Percentiles rank a stretch among this genome's conserved stretches.
Conservation (phyloP, 139 green algal genomes). For the Micractinium sp. region DNA sequence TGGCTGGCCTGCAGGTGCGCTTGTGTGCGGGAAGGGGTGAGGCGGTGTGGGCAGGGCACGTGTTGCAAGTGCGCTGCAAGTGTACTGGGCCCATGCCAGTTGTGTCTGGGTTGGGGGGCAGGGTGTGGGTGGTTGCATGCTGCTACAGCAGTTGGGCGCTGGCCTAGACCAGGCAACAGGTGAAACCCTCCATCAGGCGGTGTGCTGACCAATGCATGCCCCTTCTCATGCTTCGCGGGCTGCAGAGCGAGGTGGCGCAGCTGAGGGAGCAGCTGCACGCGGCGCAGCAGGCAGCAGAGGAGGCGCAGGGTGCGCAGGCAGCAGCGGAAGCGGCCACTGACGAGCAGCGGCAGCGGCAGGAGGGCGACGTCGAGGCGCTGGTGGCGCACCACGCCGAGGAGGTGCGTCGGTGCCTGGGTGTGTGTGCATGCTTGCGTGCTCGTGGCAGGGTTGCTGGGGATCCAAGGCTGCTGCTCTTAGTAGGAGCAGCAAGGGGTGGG, state of each 20-base stretch:
- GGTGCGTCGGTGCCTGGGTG: background rate
- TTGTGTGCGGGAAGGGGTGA: background rate
- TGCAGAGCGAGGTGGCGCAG: background rate
- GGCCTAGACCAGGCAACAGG: too few species aligned
- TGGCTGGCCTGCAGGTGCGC: background rate
- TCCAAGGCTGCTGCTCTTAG: too few species aligned
- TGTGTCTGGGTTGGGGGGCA: background rate
- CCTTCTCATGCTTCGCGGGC: too few species aligned
- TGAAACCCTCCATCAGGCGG: background rate
- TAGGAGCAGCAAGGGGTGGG: too few species aligned
- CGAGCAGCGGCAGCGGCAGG: slow-evolving; percentile 9
- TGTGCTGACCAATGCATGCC: background rate
- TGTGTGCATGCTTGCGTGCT: too few species aligned
- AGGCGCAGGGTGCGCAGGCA: background rate
- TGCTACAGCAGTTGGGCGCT: too few species aligned
- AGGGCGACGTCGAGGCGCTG: slow-evolving; percentile 11
- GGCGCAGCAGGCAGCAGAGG: slow-evolving; percentile 2
- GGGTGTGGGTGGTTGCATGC: background rate
- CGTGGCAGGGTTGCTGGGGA: too few species aligned
- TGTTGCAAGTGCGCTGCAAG: background rate
- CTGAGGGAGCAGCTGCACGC: slow-evolving; percentile 16
- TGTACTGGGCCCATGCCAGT: background rate
- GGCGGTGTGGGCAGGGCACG: background rate
- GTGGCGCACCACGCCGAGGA: slow-evolving; percentile 20
- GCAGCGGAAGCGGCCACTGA: background rate